Evolutionary conservation across 192 early-diverging fungal genomes (phyloP).

Genomic region (Coemansia sp.): DNA sequence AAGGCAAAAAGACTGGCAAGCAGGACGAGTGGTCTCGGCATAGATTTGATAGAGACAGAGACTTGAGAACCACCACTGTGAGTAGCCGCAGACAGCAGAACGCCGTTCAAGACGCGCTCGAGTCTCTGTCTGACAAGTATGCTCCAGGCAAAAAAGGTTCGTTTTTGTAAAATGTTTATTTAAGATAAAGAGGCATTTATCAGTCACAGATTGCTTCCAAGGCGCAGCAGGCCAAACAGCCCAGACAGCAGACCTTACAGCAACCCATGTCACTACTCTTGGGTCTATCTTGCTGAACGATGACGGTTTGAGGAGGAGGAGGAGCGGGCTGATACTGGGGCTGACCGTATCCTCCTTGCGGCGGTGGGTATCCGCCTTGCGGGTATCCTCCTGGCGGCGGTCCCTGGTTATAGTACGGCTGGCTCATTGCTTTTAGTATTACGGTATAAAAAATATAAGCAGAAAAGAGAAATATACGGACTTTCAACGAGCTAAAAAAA

Average conservation of each 20-base stretch:
- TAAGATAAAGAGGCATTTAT: neutral
- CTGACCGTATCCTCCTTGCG: neutral
- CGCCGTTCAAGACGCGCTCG: constrained; percentile 31
- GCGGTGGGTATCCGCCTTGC: constrained; percentile 4
- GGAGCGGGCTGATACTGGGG: neutral
- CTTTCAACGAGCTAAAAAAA: neutral
- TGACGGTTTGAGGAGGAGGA: neutral
- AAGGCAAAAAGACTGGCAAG: neutral
- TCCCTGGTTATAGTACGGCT: neutral
- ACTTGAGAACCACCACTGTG: constrained; percentile 15
- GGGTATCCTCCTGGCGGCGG: constrained; percentile 4
- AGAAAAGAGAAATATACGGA: neutral
- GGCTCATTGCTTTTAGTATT: neutral
- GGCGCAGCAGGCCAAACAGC: neutral
- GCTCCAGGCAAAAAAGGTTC: constrained; percentile 31
- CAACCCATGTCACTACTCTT: neutral
- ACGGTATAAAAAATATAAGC: neutral
- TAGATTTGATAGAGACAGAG: constrained; percentile 26
- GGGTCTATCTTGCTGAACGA: neutral
- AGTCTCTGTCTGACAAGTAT: constrained; percentile 31
- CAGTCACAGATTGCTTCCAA: neutral
- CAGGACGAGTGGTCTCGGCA: constrained; percentile 30
- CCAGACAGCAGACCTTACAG: neutral
- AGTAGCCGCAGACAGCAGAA: constrained; percentile 13
- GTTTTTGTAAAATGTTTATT: constrained; percentile 16